Evolutionary conservation across 805 yeast genomes (phyloP).

Genomic region (Zygosaccharomyces gambellarensis): DNA sequence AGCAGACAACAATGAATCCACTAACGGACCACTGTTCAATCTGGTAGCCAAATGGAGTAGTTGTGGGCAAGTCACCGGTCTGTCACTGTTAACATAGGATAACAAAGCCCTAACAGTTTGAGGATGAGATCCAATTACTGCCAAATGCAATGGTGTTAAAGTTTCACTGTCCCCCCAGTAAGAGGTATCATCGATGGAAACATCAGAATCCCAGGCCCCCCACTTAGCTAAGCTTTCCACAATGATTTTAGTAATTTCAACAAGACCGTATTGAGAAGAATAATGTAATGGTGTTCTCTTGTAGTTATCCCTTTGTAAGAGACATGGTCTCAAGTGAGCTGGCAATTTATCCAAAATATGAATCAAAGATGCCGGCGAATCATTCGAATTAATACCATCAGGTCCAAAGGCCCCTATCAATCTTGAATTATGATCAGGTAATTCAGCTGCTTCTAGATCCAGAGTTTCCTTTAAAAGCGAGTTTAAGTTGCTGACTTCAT

Average conservation of each 20-base stretch:
- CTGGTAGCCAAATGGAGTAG: constrained; percentile 58
- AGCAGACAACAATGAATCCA: constrained; percentile 47
- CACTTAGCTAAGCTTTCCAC: constrained; percentile 54
- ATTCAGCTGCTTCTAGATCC: constrained; percentile 42
- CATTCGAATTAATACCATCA: constrained; percentile 58
- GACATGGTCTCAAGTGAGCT: constrained; percentile 46
- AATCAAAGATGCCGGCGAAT: constrained; percentile 53
- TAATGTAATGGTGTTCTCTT: constrained; percentile 85
- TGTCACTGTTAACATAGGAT: constrained; percentile 37
- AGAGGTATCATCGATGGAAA: constrained; percentile 51
- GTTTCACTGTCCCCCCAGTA: constrained; percentile 71
- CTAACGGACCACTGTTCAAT: constrained; percentile 53
- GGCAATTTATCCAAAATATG: constrained; percentile 57
- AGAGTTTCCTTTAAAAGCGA: constrained; percentile 9
- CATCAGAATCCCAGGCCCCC: constrained; percentile 47
- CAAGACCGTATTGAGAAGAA: constrained; percentile 80
- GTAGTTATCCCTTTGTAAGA: constrained; percentile 69
- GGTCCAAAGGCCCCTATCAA: constrained; percentile 53
- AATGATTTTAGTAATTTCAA: constrained; percentile 53
- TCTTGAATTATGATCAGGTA: constrained; percentile 46
- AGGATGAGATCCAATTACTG: constrained; percentile 81
- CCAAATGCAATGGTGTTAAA: constrained; percentile 75
- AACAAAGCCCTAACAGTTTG: constrained; percentile 61
- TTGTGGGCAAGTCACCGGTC: constrained; percentile 46
- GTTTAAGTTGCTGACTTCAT: constrained; percentile 4